Evolutionary conservation across 768 basidiomycete species (phyloP), one percentile per base, ranked within the genome.

Genomic region (Mycena capillaripes): DNA sequence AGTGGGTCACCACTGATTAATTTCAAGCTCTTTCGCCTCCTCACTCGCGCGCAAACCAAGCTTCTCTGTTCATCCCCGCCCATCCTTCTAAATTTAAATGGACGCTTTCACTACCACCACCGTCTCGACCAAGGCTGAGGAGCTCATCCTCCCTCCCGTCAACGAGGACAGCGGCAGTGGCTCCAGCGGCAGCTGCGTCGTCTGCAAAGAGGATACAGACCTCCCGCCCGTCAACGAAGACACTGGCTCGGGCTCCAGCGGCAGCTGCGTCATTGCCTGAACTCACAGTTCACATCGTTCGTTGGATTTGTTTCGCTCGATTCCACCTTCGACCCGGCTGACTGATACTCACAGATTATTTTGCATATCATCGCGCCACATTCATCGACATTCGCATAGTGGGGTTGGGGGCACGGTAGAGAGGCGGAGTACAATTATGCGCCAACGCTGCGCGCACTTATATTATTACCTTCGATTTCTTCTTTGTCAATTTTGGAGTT

Each of bases 181-280:
- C n/a, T n/a, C n/a, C n/a, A n/a, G n/a, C n/a, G n/a, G n/a, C n/a
- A n/a, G n/a, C n/a, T n/a, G n/a, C n/a, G n/a, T n/a, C n/a, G n/a
- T n/a, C n/a, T n/a, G n/a, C n/a, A n/a, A n/a, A n/a, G n/a, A n/a
- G n/a, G n/a, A n/a, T n/a, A n/a, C n/a, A n/a, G n/a, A n/a, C n/a
- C n/a, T n/a, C n/a, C n/a, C n/a, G n/a, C n/a, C n/a, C n/a, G 57
- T 63, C 44, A 74, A 70, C 58, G 73, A 67, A 42, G 73, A 74
- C 65, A 62, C 58, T 58, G 14, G 50, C 40, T 30, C 50, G 0
- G 72, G 72, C 42, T 61, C 68, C 23, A 74, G 69, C 65, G 69
- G 73, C 40, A 58, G 73, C 52, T 71, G 70, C 40, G 59, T 71
- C 19, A 70, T 74, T 25, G 69, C 68, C 40, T 74, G 52, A 65